Evolutionary conservation across 169 alveolate genomes (phyloP).

Genomic region (Cryptosporidium baileyi): DNA sequence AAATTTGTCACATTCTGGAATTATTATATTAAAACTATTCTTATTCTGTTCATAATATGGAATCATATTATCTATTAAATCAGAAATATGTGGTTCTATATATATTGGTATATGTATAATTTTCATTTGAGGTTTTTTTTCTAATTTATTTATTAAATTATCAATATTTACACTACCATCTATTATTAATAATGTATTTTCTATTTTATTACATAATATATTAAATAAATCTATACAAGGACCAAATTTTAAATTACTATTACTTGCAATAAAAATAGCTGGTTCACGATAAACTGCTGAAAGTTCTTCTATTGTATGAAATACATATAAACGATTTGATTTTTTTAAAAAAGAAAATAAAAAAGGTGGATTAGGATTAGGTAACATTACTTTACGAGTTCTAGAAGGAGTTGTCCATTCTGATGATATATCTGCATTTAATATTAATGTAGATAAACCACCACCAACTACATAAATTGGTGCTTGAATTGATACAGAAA

Average conservation of each 20-base stretch:
- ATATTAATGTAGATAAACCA: conserved; percentile 36
- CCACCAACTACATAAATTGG: conserved; percentile 64
- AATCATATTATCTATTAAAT: conserved; percentile 10
- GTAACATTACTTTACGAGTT: conserved; percentile 47
- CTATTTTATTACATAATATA: background rate
- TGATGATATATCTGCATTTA: conserved; percentile 39
- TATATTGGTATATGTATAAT: conserved; percentile 29
- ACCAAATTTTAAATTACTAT: conserved; percentile 36
- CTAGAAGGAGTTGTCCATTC: conserved; percentile 52
- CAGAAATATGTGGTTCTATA: conserved; percentile 45
- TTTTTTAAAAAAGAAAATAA: conserved; percentile 28
- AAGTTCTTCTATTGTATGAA: conserved; percentile 26
- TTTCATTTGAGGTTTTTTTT: background rate
- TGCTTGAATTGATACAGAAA: conserved; percentile 13
- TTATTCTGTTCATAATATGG: conserved; percentile 23
- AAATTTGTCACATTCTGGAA: background rate
- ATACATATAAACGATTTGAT: conserved; percentile 37
- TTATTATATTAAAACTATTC: conserved; percentile 6
- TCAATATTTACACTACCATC: conserved; percentile 6
- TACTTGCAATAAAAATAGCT: conserved; percentile 41
- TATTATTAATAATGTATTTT: conserved; percentile 4
- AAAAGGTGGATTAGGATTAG: conserved; percentile 66
- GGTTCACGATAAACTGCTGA: conserved; percentile 69
- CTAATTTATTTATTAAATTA: background rate
- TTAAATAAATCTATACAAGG: conserved; percentile 28